Base-by-base conservation (phyloP, 2,329 filamentous ascomycete genomes). In the Colletotrichum gigasporum region DNA sequence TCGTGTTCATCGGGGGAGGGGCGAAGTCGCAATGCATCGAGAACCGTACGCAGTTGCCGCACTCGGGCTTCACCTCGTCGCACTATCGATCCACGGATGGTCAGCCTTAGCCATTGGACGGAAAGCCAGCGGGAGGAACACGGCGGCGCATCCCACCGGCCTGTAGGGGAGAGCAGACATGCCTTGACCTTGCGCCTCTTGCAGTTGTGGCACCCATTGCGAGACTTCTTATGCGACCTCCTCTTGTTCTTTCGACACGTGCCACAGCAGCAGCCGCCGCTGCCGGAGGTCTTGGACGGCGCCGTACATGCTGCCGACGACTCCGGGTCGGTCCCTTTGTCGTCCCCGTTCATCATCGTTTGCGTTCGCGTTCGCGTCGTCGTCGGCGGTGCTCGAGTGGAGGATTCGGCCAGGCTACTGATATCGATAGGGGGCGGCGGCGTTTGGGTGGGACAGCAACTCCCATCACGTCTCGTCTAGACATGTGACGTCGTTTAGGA, bases 31-130 rank as follows among this genome's bases (percentile, higher is more conserved):
- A 69, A 14, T 54, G 47, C 26, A 69, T 65, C 35, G 63, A 67
- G 37, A 69, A 63, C 9, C 67, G 41, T 3, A 63, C 48, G 51
- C 64, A 69, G 26, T 64, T 70, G 14, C 60, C 53, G 24, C 64
- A 70, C 16, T 62, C 56, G 7, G 66, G 67, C 44, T 66, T 68
- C n/a, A n/a, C 51, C 34, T 69, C 68, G 16, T 69, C 68, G 41
- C 66, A 70, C 69, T 68, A 20, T n/a, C 6, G 1, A 20, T 6
- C 22, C 5, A 20, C 24, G n/a, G n/a, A 20, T 3, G 39, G 44
- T 44, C 20, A 61, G 61, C 35, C n/a, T n/a, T 11, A 7, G 2
- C 3, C 10, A n/a, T 7, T n/a, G n/a, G n/a, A n/a, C n/a, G n/a
- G n/a, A n/a, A n/a, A n/a, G n/a, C n/a, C n/a, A n/a, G n/a, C n/a